Evolutionary conservation across 2,329 filamentous ascomycete species (phyloP), one percentile per base, ranked within the genome.

Genomic region (Colletotrichum sp.): DNA sequence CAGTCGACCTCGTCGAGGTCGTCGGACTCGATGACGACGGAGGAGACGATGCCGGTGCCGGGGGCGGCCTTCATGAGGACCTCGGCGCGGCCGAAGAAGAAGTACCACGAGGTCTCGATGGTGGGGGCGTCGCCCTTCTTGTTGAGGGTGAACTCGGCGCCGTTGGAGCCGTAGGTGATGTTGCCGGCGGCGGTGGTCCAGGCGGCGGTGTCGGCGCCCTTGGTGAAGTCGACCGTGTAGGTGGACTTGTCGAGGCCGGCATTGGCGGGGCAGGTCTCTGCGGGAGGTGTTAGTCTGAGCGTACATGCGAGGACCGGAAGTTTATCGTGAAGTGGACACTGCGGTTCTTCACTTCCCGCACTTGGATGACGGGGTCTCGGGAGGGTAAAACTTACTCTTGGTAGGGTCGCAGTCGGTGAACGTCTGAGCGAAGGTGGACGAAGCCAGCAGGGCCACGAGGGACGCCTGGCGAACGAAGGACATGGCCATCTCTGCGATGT

Each of bases 1-100:
- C 93, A 95, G 82, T 96, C 95, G 77, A 97, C 95, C 86, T 97
- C 95, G 81, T 96, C 95, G 32, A 96, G 87, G 79, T 91, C 89
- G 80, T 96, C 93, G 1, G 94, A 96, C 83, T 95, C 93, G 75
- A 97, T 84, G 22, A 96, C 93, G 8, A 93, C 89, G 76, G 93
- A 94, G 84, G 93, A 96, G 76, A 96, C 93, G 76, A 96, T 95
- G 62, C 95, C 95, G 5, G 88, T 66, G 59, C 75, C 75, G 71
- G 71, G 65, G 36, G 71, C 71, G 67, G 75, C 75, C 67, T 75
- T 74, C 83, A 96, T 87, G 19, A 90, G 89, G 63, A 93, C 90
- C 61, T 95, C 92, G 77, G 95, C 91, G 78, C 91, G 91, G 63
- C 95, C 95, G 81, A 96, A 97, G 93, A 97, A 96, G 83, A 97